Evolutionary conservation across 208 protist species (phyloP).

Genomic region (Novymonas esmeraldas): DNA sequence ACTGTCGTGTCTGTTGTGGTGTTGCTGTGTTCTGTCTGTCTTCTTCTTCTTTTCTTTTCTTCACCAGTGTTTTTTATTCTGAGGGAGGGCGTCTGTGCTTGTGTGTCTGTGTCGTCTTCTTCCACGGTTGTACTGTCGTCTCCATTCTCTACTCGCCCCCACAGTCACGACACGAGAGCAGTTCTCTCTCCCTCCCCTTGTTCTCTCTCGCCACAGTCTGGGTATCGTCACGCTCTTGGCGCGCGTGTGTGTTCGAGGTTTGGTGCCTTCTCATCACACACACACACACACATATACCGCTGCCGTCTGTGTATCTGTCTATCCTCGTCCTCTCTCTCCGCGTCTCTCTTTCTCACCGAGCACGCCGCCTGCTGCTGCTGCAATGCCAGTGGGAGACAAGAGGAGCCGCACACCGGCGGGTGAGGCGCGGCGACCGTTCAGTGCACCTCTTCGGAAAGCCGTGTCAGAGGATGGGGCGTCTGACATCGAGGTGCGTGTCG

Average conservation of each 20-base stretch:
- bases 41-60: background rate
- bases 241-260: no score
- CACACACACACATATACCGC: background rate
- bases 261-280: background rate
- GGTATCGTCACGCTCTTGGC: no score
- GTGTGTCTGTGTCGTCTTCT: background rate
- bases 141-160: no score
- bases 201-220: background rate
- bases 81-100: background rate
- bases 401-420: background rate
- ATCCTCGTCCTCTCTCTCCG: slow-evolving; percentile 1
- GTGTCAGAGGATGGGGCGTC: background rate
- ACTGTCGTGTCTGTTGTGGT: no score
- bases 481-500: slow-evolving; percentile 3
- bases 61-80: background rate
- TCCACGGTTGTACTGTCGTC: no score
- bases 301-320: no score
- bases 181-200: background rate
- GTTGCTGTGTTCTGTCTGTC: background rate
- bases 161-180: background rate
- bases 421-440: background rate
- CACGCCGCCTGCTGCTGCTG: background rate
- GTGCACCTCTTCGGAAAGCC: background rate
- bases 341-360: background rate
- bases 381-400: slow-evolving; percentile 7